phyloP scores from a whole-genome alignment of 805 yeast genomes.

The Cyberlindnera petersonii region DNA sequence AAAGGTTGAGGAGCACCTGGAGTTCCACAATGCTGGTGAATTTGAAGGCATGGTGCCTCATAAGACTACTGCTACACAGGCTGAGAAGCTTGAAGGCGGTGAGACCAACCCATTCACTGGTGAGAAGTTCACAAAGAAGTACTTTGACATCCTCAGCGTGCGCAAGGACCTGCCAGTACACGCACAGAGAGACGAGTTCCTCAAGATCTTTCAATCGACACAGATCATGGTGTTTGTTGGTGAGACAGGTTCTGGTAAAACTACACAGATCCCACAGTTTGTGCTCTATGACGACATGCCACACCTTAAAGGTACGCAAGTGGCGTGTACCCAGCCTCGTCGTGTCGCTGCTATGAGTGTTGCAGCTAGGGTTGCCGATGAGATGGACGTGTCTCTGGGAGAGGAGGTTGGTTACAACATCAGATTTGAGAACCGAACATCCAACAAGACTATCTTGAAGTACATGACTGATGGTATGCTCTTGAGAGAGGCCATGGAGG shows the following conservation, averaged over 20 bases:
- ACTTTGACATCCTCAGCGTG: constrained; percentile 69
- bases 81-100: constrained; percentile 55
- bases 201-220: constrained; percentile 74
- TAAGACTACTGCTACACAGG: constrained; percentile 62
- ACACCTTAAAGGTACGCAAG: constrained; percentile 74
- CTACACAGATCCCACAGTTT: constrained; percentile 97
- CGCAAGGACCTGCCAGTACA: constrained; percentile 93
- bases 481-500: constrained; percentile 95
- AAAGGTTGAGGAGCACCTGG: constrained; percentile 32
- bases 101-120: constrained; percentile 79
- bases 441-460: constrained; percentile 75
- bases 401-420: constrained; percentile 94
- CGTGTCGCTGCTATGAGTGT: constrained; percentile 99
- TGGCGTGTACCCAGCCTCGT: constrained; percentile 96
- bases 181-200: constrained; percentile 85
- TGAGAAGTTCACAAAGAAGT: constrained; percentile 52
- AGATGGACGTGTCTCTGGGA: constrained; percentile 90
- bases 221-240: constrained; percentile 98
- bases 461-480: constrained; percentile 99
- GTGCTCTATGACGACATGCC: constrained; percentile 90
- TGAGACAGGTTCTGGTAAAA: constrained; percentile 98
- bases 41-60: constrained; percentile 54
- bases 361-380: constrained; percentile 95
- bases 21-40: constrained; percentile 64
- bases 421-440: constrained; percentile 88